Conservation (phyloP, 2,329 filamentous ascomycete species). For the Phoma sp. region DNA sequence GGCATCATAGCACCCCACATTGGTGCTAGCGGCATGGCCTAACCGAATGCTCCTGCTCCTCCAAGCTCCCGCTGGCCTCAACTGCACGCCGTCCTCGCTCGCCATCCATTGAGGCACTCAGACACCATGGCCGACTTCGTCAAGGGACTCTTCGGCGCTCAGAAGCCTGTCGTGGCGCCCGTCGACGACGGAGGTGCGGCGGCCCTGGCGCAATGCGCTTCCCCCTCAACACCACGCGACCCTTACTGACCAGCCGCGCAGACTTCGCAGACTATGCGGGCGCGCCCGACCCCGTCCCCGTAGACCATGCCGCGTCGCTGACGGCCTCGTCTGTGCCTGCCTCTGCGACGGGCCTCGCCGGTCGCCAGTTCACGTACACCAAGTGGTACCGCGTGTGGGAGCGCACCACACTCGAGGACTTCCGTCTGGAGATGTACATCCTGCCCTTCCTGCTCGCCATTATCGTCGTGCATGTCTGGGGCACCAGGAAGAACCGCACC, state of each 20-base stretch:
- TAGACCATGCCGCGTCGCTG: slow-evolving; percentile 53
- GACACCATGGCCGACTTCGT: slow-evolving; percentile 59
- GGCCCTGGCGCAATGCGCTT: slow-evolving; percentile 7
- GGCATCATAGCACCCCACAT: slow-evolving; percentile 27
- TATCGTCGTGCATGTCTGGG: slow-evolving; percentile 79
- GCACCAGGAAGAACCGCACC: slow-evolving; percentile 76
- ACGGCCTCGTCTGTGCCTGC: slow-evolving; percentile 41
- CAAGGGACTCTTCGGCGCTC: slow-evolving; percentile 72
- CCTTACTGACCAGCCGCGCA: slow-evolving; percentile 48
- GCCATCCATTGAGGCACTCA: slow-evolving; percentile 19
- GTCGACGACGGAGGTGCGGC: slow-evolving; percentile 73
- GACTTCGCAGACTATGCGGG: slow-evolving; percentile 95
- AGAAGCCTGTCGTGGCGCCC: slow-evolving; percentile 63
- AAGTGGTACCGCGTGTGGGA: slow-evolving; percentile 98
- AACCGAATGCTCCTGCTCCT: slow-evolving; percentile 25
- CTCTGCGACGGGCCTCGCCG: slow-evolving; percentile 49
- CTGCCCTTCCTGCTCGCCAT: slow-evolving; percentile 76
- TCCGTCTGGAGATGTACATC: slow-evolving; percentile 85
- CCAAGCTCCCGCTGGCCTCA: slow-evolving; percentile 24
- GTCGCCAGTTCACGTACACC: slow-evolving; percentile 68
- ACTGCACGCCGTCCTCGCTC: slow-evolving; percentile 19
- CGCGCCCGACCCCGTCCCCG: slow-evolving; percentile 69
- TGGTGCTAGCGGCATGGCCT: slow-evolving; percentile 27
- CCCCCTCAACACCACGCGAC: slow-evolving; percentile 18
- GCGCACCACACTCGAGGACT: slow-evolving; percentile 81